phyloP scores from a whole-genome alignment of 345 rosid species.

The Brassica juncea region DNA sequence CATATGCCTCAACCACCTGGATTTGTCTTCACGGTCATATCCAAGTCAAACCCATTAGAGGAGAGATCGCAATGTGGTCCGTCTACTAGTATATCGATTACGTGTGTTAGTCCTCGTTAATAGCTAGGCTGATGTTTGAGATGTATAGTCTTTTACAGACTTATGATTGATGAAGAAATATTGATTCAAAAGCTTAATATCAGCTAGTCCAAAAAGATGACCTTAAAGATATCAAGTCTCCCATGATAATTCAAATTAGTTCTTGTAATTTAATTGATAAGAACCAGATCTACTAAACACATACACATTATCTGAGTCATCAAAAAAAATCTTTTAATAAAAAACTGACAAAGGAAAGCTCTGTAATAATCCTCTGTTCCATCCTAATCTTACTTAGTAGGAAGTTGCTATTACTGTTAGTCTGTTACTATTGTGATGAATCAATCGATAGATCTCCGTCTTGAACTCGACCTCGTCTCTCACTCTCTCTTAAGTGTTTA shows the following conservation, averaged over 20 bases:
- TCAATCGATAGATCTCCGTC: no score
- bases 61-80: constrained; percentile 4
- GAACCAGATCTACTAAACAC: not conserved
- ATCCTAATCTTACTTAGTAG: not conserved
- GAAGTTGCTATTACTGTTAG: not conserved
- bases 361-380: not conserved
- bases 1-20: constrained; percentile 23
- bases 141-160: not conserved
- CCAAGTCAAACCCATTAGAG: not conserved
- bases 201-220: not conserved
- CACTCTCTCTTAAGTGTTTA: no score
- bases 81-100: constrained; percentile 11
- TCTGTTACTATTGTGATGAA: no score
- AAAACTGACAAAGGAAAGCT: not conserved
- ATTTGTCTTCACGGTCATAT: constrained; percentile 6
- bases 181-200: not conserved
- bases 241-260: not conserved
- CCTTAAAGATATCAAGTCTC: not conserved
- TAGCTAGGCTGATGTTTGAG: not conserved
- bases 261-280: not conserved
- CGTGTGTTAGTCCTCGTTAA: constrained; percentile 17
- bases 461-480: no score
- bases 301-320: not conserved
- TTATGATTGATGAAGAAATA: not conserved
- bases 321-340: not conserved